These are phyloP conservation scores for Aspergillus amoenus DNA, from an alignment of 2,329 filamentous ascomycete genomes.

Conservation along the genomic window DNA sequence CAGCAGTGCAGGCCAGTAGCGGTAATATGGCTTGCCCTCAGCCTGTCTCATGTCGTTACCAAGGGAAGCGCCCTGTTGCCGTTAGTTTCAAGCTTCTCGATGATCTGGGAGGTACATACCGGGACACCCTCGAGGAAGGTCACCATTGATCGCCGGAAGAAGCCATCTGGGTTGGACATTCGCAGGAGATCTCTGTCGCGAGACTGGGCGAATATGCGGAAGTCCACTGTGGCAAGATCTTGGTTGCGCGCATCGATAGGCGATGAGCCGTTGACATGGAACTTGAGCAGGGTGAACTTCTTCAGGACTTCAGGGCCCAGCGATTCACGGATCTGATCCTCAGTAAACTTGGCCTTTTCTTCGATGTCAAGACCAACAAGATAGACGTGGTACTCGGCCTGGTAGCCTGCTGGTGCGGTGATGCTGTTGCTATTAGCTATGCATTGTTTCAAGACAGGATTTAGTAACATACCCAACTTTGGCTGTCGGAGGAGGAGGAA, in stretches of 20 bases:
- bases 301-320: not conserved
- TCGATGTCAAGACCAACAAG: not conserved
- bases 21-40: conserved; percentile 7
- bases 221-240: conserved; percentile 2
- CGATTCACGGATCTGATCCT: not conserved
- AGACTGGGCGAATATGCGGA: conserved; percentile 7
- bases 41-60: conserved; percentile 7
- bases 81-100: not conserved
- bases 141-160: not conserved
- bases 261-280: not conserved
- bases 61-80: not conserved
- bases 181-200: conserved; percentile 1
- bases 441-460: not conserved
- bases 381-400: not conserved
- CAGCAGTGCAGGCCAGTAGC: conserved; percentile 8
- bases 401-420: not conserved
- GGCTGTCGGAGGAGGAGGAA: conserved; percentile 6
- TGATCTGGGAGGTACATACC: not conserved
- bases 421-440: not conserved
- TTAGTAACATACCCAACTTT: not conserved
- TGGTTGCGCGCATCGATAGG: conserved; percentile 3
- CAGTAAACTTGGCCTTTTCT: not conserved
- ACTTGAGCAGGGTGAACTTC: conserved; percentile 3
- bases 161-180: conserved; percentile 2
- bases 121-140: conserved; percentile 1